Base-by-base conservation (phyloP, 805 yeast genomes). In the Saccharomycopsis sp. region DNA sequence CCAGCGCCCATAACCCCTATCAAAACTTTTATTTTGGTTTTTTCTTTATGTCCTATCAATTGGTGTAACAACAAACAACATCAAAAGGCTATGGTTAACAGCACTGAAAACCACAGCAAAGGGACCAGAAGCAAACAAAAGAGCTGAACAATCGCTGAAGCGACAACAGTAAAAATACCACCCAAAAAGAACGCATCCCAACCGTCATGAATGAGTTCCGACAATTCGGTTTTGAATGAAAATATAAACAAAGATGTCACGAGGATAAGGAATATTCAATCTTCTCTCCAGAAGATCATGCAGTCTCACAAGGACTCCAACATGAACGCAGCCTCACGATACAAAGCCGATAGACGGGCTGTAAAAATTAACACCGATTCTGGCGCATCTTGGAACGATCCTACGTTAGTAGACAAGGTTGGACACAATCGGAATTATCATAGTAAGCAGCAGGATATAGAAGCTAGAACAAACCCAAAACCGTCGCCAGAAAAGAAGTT, bases 241-340 rank as follows among this genome's bases (percentile, higher is more conserved):
- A 44, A 44, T 17, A 44, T 44, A 44, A 44, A 44, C 22, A 44
- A 44, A 44, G 49, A 44, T 44, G 49, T 44, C 22, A 44, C 49
- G 22, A 44, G 49, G 22, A 44, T 44, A 17, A 44, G 49, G 49
- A 44, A 44, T 19, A 17, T 44, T 17, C 22, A 44, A 17, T 44
- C 49, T 17, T 44, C 49, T 3, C 22, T 44, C 7, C 22, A n/a
- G 7, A 44, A 44, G 22, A 44, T 44, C 19, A 44, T 44, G 49
- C 19, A 19, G 20, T 44, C 49, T 8, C 49, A 44, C 22, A 44
- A 44, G 49, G 49, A 44, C 7, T 44, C 49, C 7, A 44, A 17
- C 22, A 44, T 17, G 19, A 44, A 44, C 19, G 5, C 22, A 8
- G 12, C 5, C 22, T n/a, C 49, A 17, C 49, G 22, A 12, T 17